Conservation (phyloP, 352 stramenopile species). For the Phytopythium boreale region DNA sequence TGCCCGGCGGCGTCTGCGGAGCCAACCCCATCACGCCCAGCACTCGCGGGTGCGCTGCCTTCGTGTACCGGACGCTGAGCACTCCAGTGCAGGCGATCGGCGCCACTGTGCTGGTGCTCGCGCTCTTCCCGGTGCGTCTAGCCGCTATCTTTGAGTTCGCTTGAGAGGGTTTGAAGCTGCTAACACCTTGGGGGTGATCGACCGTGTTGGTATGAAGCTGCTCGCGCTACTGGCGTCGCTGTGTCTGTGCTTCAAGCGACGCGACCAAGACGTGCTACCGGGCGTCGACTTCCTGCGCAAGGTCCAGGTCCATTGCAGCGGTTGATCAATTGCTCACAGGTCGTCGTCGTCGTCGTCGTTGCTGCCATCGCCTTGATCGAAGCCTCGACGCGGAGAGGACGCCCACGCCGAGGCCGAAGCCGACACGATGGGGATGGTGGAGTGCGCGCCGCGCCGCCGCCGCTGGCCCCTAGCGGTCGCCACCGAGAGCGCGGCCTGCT, state of each 20-base stretch:
- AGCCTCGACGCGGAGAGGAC: background rate
- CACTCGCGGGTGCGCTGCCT: slow-evolving; percentile 54
- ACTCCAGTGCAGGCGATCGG: slow-evolving; percentile 43
- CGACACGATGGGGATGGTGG: background rate
- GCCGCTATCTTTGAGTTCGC: background rate
- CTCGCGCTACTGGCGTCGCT: slow-evolving; percentile 43
- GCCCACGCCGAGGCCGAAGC: background rate
- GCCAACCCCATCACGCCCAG: slow-evolving; percentile 43
- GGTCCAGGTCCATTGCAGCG: slow-evolving; percentile 39
- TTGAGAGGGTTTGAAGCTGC: background rate
- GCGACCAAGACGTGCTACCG: slow-evolving; percentile 69
- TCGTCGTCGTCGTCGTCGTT: background rate
- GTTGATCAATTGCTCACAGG: slow-evolving; percentile 11
- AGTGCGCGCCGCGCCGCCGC: background rate
- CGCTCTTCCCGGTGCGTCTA: slow-evolving; percentile 48
- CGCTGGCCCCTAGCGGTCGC: background rate
- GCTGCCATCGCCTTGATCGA: background rate
- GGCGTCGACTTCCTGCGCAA: slow-evolving; percentile 51
- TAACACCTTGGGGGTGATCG: too few species aligned
- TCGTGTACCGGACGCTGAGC: slow-evolving; percentile 38
- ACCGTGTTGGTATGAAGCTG: slow-evolving; percentile 17
- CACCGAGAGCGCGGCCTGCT: slow-evolving; percentile 11
- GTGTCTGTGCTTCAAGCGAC: slow-evolving; percentile 69
- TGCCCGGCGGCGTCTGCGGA: slow-evolving; percentile 59
- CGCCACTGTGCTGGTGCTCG: slow-evolving; percentile 27